Percentiles rank a stretch among this genome's conserved stretches.
These are phyloP conservation scores for Neonectria neomacrospora DNA, from an alignment of 2,329 filamentous ascomycete species.

Conservation along the genomic window DNA sequence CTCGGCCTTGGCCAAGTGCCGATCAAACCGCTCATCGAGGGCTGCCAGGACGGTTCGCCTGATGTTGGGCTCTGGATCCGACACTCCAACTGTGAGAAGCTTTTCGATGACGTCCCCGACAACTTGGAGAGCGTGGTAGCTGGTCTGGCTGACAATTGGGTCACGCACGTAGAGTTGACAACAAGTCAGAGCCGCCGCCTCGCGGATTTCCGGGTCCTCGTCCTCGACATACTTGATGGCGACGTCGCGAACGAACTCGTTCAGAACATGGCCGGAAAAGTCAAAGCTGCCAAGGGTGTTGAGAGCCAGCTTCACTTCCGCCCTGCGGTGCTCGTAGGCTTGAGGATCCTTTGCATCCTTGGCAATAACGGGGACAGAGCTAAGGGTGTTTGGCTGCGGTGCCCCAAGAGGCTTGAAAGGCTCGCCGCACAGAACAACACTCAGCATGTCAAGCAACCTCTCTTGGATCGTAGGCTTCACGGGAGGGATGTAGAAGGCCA, in stretches of 20 bases:
- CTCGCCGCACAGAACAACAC: constrained; percentile 90
- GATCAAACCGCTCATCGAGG: constrained; percentile 92
- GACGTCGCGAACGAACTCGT: constrained; percentile 98
- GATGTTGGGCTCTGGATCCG: constrained; percentile 90
- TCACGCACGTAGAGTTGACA: constrained; percentile 98
- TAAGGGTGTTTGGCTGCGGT: constrained; percentile 82
- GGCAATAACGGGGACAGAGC: constrained; percentile 82
- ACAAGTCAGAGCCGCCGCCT: constrained; percentile 94
- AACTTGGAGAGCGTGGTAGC: constrained; percentile 94
- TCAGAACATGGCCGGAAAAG: constrained; percentile 90
- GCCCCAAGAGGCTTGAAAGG: constrained; percentile 93
- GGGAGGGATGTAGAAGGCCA: constrained; percentile 98
- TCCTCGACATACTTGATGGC: constrained; percentile 98
- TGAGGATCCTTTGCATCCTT: constrained; percentile 88
- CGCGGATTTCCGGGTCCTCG: constrained; percentile 91
- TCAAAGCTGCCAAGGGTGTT: constrained; percentile 98
- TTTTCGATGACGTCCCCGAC: constrained; percentile 98
- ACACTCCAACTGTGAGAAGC: constrained; percentile 92
- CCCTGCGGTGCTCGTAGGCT: constrained; percentile 82
- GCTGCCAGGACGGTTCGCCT: constrained; percentile 88
- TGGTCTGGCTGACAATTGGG: constrained; percentile 97
- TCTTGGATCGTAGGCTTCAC: constrained; percentile 95
- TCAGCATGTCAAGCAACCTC: constrained; percentile 92
- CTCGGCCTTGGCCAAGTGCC: constrained; percentile 95
- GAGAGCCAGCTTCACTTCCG: constrained; percentile 90